A percentile compares a stretch with the other conserved stretches of the same genome.
These are phyloP conservation scores for Aspergillus nidulans DNA, from an alignment of 495 filamentous ascomycete genomes.

Conservation along the genomic window DNA sequence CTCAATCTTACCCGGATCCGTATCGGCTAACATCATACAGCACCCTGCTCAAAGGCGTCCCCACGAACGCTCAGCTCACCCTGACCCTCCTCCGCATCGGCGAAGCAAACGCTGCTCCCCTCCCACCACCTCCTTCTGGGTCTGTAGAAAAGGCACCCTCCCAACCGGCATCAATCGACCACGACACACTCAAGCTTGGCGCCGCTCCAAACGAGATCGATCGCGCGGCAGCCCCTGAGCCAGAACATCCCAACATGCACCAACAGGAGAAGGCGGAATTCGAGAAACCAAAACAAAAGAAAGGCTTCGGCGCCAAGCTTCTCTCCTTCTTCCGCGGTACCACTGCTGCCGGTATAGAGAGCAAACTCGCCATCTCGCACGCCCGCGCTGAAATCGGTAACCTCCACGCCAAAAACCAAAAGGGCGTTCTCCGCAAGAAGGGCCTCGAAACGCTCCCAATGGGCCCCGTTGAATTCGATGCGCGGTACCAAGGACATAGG, in stretches of 20 bases:
- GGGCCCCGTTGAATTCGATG: conserved; percentile 74
- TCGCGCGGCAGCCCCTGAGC: conserved; percentile 21
- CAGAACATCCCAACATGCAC: conserved; percentile 7
- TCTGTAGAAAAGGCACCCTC: conserved; percentile 26
- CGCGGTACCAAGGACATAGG: conserved; percentile 63
- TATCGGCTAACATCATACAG: conserved; percentile 29
- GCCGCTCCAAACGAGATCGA: conserved; percentile 52
- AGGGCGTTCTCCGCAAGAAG: conserved; percentile 60
- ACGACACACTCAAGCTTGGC: conserved; percentile 39
- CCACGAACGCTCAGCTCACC: conserved; percentile 83
- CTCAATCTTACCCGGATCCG: background rate
- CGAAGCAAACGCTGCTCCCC: conserved; percentile 74
- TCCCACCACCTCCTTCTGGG: conserved; percentile 64
- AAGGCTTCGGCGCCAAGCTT: conserved; percentile 48
- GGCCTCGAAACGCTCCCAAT: conserved; percentile 35
- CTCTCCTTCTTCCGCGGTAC: conserved; percentile 66
- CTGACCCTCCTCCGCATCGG: conserved; percentile 82
- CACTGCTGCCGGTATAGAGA: conserved; percentile 61
- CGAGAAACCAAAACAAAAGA: conserved; percentile 29
- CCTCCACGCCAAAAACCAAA: conserved; percentile 60
- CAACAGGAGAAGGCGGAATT: conserved; percentile 24
- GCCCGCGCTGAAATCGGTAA: conserved; percentile 64
- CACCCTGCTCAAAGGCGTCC: conserved; percentile 75
- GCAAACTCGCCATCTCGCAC: conserved; percentile 65
- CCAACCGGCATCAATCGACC: conserved; percentile 24